phyloP scores from a whole-genome alignment of 2,329 filamentous ascomycete genomes.

The Exophiala calicioides region DNA sequence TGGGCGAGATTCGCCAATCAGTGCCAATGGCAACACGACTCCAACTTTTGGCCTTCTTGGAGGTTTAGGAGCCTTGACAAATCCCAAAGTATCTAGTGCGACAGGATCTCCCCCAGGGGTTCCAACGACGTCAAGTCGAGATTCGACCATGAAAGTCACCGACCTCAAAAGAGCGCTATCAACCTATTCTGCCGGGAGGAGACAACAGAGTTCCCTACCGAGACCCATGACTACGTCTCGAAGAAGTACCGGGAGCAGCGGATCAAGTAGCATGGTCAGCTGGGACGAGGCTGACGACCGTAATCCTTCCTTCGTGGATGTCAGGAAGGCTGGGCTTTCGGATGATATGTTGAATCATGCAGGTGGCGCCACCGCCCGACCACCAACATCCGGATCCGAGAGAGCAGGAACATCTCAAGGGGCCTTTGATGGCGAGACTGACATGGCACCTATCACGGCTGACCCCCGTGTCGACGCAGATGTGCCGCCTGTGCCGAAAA shows the following conservation, averaged over 20 bases:
- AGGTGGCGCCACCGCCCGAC: slow-evolving; percentile 1
- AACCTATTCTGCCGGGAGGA: slow-evolving; percentile 38
- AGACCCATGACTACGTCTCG: slow-evolving; percentile 23
- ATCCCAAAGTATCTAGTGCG: slow-evolving; percentile 40
- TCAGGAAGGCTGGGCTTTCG: slow-evolving; percentile 15
- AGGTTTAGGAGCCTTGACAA: slow-evolving; percentile 34
- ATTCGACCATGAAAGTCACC: slow-evolving; percentile 50
- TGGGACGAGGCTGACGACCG: slow-evolving; percentile 31
- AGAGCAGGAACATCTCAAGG: too few species aligned
- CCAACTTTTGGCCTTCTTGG: slow-evolving; percentile 25
- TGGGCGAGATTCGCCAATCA: slow-evolving; percentile 32
- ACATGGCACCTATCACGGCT: slow-evolving; percentile 11
- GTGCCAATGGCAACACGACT: slow-evolving; percentile 22
- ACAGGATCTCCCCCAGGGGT: slow-evolving; percentile 38
- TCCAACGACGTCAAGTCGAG: slow-evolving; percentile 41
- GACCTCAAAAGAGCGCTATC: slow-evolving; percentile 52
- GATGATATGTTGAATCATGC: not conserved
- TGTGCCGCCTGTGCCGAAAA: slow-evolving; percentile 50
- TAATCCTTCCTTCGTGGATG: slow-evolving; percentile 22
- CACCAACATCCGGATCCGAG: slow-evolving; percentile 9
- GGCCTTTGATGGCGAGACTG: not conserved
- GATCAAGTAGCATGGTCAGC: slow-evolving; percentile 49
- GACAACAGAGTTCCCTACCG: slow-evolving; percentile 47
- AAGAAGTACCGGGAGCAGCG: slow-evolving; percentile 39
- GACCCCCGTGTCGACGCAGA: slow-evolving; percentile 30